Evolutionary conservation across 225 moss, liverwort and hornwort genomes (phyloP), one percentile per base, ranked within the genome.

Genomic region (Climacium dendroides): DNA sequence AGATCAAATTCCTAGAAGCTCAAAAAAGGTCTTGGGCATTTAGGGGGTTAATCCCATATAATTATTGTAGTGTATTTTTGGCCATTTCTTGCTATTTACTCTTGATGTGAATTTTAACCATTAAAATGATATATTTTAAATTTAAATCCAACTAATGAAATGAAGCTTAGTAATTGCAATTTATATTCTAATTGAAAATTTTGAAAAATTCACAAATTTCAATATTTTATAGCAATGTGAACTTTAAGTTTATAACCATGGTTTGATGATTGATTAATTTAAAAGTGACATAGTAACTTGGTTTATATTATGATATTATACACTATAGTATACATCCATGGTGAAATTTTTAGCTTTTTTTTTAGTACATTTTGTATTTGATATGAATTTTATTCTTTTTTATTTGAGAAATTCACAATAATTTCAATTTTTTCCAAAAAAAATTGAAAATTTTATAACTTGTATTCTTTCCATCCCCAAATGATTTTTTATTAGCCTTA

Each of bases 221-320:
- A 73, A 47, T 29, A 48, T 29, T 73, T 17, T 2, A 10, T 18
- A 47, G 17, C 6, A 47, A 7, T 6, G 11, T 30, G 11, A 30
- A 73, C 0, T 73, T 73, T 7, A 2, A 9, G 0, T 0, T 0
- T 30, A 11, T 30, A 18, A 6, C 4, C 3, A 47, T 47, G 11
- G 11, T 19, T 30, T 47, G 6, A 29, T 29, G 29, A 47, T 72
- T 73, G 1, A 29, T 5, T 47, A 73, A 18, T 18, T 29, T 28
- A 6, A 73, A 5, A 72, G 0, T 47, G 4, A 30, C 0, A 29
- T 1, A 1, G 0, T 18, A 47, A 29, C 18, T 10, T 29, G 18
- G 18, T 0, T 47, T 29, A 1, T 47, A 10, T 0, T 3, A 29
- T 73, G 1, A 30, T 47, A 10, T 17, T 47, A 18, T 10, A 3